Conservation (phyloP, 331 rosid species). For the Dryas integrifolia region DNA sequence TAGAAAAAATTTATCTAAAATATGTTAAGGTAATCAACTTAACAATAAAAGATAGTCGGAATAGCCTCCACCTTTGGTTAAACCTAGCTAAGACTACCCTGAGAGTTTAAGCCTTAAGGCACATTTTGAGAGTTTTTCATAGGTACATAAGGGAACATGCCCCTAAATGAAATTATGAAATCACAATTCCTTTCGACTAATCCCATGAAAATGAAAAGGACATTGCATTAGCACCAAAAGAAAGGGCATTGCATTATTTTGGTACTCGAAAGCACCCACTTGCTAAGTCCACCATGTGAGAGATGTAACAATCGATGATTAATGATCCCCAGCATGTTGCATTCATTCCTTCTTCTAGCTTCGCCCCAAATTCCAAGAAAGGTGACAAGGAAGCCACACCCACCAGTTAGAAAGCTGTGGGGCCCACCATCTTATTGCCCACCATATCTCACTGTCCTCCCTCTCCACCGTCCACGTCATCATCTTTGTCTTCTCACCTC, state of each 20-base stretch:
- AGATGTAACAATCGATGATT: neutral
- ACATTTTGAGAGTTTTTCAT: too few relatives aligned
- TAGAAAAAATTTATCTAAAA: too few relatives aligned
- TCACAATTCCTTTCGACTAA: neutral
- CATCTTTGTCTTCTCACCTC: neutral
- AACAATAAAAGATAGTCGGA: too few relatives aligned
- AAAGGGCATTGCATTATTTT: too few relatives aligned
- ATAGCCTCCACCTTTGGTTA: too few relatives aligned
- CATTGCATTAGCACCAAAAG: neutral
- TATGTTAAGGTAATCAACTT: too few relatives aligned
- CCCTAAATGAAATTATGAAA: too few relatives aligned
- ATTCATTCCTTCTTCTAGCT: neutral
- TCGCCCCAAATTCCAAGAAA: conserved; percentile 20
- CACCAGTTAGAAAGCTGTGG: neutral
- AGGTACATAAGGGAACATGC: too few relatives aligned
- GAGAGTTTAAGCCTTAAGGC: too few relatives aligned
- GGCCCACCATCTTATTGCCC: conserved; percentile 4
- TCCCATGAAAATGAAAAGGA: conserved; percentile 7
- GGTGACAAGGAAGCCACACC: neutral
- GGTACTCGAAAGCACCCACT: too few relatives aligned
- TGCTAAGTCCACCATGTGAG: neutral
- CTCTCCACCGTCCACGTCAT: conserved; percentile 38
- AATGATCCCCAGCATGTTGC: too few relatives aligned
- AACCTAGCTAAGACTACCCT: too few relatives aligned
- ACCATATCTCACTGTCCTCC: neutral